Base-by-base conservation (phyloP, 2,329 filamentous ascomycete genomes). In the Xylariaceae sp. region DNA sequence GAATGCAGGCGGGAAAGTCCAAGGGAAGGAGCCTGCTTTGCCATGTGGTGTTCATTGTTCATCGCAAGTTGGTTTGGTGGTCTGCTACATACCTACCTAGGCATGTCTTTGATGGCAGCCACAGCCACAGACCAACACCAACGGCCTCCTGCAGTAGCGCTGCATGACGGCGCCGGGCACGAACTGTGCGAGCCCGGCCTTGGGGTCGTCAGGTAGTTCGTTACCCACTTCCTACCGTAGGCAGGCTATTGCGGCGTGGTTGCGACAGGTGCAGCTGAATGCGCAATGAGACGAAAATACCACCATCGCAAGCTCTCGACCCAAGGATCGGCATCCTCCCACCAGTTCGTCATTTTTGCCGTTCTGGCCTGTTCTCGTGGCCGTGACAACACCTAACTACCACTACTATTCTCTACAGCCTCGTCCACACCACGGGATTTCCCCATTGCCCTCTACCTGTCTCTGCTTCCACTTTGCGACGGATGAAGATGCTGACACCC, bases 401-500 rank as follows among this genome's bases (percentile, higher is more conserved):
- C 30, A 32, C 13, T n/a, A 29, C 9, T n/a, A n/a, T 32, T n/a
- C 16, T 17, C 16, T n/a, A 32, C 30, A 35, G 33, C 35, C 15
- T 22, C 29, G n/a, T n/a, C n/a, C n/a, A n/a, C n/a, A n/a, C n/a
- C n/a, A n/a, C n/a, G n/a, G n/a, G n/a, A n/a, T n/a, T n/a, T n/a
- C n/a, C n/a, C n/a, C n/a, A n/a, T 39, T 34, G 38, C n/a, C 29
- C 15, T 9, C 19, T 32, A 22, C 18, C 15, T 37, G 35, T 38
- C 17, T 16, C 32, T 31, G 34, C 42, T 42, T 17, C 39, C 34
- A 30, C n/a, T n/a, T 38, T 39, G 29, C 37, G 17, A 26, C 28
- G 16, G 42, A 35, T 34, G 39, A 55, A 43, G 31, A 56, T 58
- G 50, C 55, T 55, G 39, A 59, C 51, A 35, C 42, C 48, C 42